These are phyloP conservation scores for Pythium phragmiticola DNA, from an alignment of 352 stramenopile species.

Conservation along the genomic window DNA sequence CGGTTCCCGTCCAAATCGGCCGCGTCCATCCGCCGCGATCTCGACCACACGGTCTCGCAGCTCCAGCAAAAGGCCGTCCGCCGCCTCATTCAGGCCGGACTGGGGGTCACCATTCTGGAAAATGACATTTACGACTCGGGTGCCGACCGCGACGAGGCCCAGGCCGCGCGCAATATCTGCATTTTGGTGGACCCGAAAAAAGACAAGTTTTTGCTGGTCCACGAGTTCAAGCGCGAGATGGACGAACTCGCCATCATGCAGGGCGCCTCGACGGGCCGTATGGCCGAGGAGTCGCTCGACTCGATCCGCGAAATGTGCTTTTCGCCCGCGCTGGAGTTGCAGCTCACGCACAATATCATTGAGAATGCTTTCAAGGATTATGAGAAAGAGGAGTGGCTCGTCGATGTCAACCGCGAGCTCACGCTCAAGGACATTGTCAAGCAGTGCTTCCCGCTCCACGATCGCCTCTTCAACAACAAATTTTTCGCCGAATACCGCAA, in stretches of 20 bases:
- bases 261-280: slow-evolving; percentile 54
- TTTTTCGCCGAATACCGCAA: slow-evolving; percentile 89
- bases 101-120: slow-evolving; percentile 73
- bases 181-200: slow-evolving; percentile 84
- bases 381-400: slow-evolving; percentile 87
- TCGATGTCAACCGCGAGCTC: slow-evolving; percentile 83
- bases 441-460: slow-evolving; percentile 81
- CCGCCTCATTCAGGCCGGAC: slow-evolving; percentile 72
- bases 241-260: slow-evolving; percentile 82
- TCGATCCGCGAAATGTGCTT: slow-evolving; percentile 84
- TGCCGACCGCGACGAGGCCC: slow-evolving; percentile 41
- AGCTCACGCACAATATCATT: slow-evolving; percentile 89
- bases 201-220: slow-evolving; percentile 71
- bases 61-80: slow-evolving; percentile 84
- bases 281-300: slow-evolving; percentile 79
- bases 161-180: slow-evolving; percentile 68
- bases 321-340: slow-evolving; percentile 78
- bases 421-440: slow-evolving; percentile 75
- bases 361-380: slow-evolving; percentile 85
- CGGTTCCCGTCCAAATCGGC: slow-evolving; percentile 73
- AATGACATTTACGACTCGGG: slow-evolving; percentile 57
- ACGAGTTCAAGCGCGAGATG: slow-evolving; percentile 88
- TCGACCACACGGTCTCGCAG: slow-evolving; percentile 64
- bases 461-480: slow-evolving; percentile 83
- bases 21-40: slow-evolving; percentile 62